These are phyloP conservation scores for Leishmania mexicana DNA, from an alignment of 208 protist genomes.

Conservation along the genomic window DNA sequence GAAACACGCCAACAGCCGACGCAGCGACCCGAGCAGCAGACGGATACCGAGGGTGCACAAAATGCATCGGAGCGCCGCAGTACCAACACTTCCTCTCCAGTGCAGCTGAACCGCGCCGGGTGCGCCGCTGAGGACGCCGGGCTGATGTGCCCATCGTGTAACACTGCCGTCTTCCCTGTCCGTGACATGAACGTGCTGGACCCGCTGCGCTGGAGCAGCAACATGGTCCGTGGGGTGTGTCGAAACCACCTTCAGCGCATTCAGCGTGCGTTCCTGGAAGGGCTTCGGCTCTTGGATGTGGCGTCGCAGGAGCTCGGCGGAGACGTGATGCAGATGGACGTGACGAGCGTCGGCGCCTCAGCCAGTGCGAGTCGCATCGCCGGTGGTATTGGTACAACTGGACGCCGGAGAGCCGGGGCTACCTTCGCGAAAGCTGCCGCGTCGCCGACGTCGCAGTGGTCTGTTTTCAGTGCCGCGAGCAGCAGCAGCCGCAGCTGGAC, in stretches of 20 bases:
- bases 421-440: slow-evolving; percentile 6
- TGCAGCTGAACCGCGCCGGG: slow-evolving; percentile 43
- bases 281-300: slow-evolving; percentile 47
- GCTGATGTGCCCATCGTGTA: slow-evolving; percentile 67
- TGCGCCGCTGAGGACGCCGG: slow-evolving; percentile 35
- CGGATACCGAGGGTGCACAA: not conserved
- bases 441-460: slow-evolving; percentile 31
- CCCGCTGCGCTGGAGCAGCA: slow-evolving; percentile 90
- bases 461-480: slow-evolving; percentile 23
- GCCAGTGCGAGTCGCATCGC: not conserved
- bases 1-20: slow-evolving; percentile 5
- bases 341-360: not conserved
- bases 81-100: not conserved
- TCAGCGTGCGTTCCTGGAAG: slow-evolving; percentile 65
- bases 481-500: slow-evolving; percentile 31
- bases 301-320: slow-evolving; percentile 44
- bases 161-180: slow-evolving; percentile 73
- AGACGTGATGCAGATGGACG: not conserved
- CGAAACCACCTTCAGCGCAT: slow-evolving; percentile 87
- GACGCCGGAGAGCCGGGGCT: not conserved
- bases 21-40: slow-evolving; percentile 12
- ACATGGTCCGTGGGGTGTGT: slow-evolving; percentile 87
- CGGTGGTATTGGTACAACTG: not conserved
- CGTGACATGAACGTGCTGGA: slow-evolving; percentile 92
- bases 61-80: not conserved